These are phyloP conservation scores for Chalciporus piperatoides DNA, from an alignment of 1,284 basidiomycete species.

Conservation along the genomic window DNA sequence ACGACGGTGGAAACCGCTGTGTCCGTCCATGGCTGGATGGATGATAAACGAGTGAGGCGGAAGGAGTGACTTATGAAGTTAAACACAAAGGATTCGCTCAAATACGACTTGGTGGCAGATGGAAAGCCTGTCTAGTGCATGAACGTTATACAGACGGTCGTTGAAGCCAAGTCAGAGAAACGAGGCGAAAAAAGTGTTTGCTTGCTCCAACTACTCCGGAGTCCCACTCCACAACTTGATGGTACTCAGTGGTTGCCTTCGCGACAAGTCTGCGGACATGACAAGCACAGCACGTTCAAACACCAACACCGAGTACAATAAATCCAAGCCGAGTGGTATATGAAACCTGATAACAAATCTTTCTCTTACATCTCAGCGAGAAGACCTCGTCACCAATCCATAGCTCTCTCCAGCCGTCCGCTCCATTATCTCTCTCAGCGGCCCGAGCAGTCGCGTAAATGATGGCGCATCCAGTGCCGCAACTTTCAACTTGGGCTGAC, in stretches of 20 bases:
- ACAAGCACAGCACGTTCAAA: neutral
- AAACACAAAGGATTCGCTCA: neutral
- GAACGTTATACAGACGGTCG: constrained; percentile 6
- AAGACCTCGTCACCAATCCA: constrained; percentile 28
- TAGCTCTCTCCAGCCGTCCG: constrained; percentile 66
- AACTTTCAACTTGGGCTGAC: constrained; percentile 75
- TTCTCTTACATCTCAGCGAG: constrained; percentile 20
- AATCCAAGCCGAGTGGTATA: constrained; percentile 3
- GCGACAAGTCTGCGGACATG: constrained; percentile 18
- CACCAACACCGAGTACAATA: neutral
- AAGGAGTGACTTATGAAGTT: constrained; percentile 22
- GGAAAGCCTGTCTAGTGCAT: constrained; percentile 8
- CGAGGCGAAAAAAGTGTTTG: neutral
- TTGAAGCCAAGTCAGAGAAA: neutral
- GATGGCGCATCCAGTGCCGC: constrained; percentile 92
- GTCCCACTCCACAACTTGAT: constrained; percentile 16
- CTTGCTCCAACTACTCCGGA: neutral
- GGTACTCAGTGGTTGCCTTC: constrained; percentile 29
- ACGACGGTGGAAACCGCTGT: constrained; percentile 19
- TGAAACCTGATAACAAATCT: constrained; percentile 7
- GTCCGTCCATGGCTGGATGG: constrained; percentile 21
- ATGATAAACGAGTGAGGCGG: constrained; percentile 18
- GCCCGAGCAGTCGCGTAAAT: constrained; percentile 92
- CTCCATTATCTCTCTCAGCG: constrained; percentile 85
- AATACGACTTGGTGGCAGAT: neutral